These are phyloP conservation scores for Neurospora sp. DNA, from an alignment of 495 filamentous ascomycete genomes.

Conservation along the genomic window DNA sequence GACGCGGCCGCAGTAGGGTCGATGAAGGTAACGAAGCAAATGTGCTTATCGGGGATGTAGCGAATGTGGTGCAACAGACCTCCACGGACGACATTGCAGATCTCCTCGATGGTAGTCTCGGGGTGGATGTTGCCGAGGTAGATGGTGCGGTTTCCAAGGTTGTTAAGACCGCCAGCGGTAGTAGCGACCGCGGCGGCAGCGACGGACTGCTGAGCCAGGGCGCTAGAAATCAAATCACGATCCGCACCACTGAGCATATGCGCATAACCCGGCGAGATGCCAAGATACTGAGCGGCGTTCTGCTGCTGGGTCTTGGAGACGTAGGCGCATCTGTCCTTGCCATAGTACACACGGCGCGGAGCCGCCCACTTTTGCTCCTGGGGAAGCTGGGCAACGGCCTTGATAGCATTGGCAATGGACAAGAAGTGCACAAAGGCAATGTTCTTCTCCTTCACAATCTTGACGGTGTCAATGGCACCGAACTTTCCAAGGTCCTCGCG, in stretches of 20 bases:
- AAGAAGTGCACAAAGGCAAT: slow-evolving; percentile 98
- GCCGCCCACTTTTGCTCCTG: slow-evolving; percentile 96
- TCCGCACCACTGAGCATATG: slow-evolving; percentile 93
- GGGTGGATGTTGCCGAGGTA: slow-evolving; percentile 98
- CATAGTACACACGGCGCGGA: slow-evolving; percentile 92
- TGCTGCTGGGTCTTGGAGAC: slow-evolving; percentile 99
- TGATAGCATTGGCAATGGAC: slow-evolving; percentile 96
- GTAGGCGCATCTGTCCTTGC: slow-evolving; percentile 96
- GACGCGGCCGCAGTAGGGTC: slow-evolving; percentile 96
- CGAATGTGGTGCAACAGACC: slow-evolving; percentile 94
- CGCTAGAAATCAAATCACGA: slow-evolving; percentile 89
- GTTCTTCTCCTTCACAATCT: slow-evolving; percentile 95
- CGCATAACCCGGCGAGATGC: slow-evolving; percentile 94
- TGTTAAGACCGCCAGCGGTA: slow-evolving; percentile 90
- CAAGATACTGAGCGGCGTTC: slow-evolving; percentile 95
- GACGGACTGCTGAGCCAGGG: slow-evolving; percentile 93
- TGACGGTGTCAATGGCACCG: slow-evolving; percentile 91
- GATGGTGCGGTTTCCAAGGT: slow-evolving; percentile 93
- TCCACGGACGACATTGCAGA: slow-evolving; percentile 92
- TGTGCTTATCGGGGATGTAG: slow-evolving; percentile 99
- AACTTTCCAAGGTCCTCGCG: slow-evolving; percentile 95
- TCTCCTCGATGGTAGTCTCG: slow-evolving; percentile 96
- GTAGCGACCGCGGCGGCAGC: slow-evolving; percentile 95
- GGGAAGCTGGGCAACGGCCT: slow-evolving; percentile 92
- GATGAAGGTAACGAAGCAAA: slow-evolving; percentile 99